Base-by-base conservation (phyloP, 352 stramenopile genomes). In the Globisporangium parvum region DNA sequence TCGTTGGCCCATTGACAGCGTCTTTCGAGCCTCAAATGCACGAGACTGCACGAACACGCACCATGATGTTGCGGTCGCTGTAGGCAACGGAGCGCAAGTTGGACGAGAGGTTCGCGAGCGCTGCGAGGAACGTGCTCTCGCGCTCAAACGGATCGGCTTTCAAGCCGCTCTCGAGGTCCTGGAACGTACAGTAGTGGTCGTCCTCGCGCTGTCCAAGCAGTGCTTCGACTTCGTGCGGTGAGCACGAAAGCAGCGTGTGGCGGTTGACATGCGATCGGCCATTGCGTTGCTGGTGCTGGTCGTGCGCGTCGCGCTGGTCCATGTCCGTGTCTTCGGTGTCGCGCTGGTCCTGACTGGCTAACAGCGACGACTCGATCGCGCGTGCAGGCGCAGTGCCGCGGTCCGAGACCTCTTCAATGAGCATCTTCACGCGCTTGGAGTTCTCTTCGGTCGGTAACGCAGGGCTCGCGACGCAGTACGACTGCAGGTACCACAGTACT, bases 401-500 rank as follows among this genome's bases (percentile, higher is more conserved):
- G 47, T 86, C 68, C 0, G 75, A 70, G 2, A 93, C 80, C 23
- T 93, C 81, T 39, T 90, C 77, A 51, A 93, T 91, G 39, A 93
- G 69, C 75, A 87, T 83, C 31, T 88, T 69, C 15, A 93, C 76
- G 28, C 78, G 77, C 55, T 80, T 68, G 17, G 62, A 62, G 51
- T 73, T 79, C 31, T 79, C 75, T 18, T 83, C 65, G 2, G 66
- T 85, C n/a, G 63, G 47, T 47, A 89, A 86, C 12, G 72, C 59
- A 3, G 77, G 70, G 42, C 85, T 91, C 35, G 71, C 55, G 11
- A 89, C 62, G 53, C 84, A 91, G 56, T 88, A 91, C 10, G 81
- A 91, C 62, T 86, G 69, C 50, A 93, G 59, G 45, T 91, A 93
- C 84, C 84, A 93, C 31, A 89, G 49, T 69, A 93, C 90, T 53